Conservation (phyloP, 2,329 filamentous ascomycete species). For the Simplicillium sp. region DNA sequence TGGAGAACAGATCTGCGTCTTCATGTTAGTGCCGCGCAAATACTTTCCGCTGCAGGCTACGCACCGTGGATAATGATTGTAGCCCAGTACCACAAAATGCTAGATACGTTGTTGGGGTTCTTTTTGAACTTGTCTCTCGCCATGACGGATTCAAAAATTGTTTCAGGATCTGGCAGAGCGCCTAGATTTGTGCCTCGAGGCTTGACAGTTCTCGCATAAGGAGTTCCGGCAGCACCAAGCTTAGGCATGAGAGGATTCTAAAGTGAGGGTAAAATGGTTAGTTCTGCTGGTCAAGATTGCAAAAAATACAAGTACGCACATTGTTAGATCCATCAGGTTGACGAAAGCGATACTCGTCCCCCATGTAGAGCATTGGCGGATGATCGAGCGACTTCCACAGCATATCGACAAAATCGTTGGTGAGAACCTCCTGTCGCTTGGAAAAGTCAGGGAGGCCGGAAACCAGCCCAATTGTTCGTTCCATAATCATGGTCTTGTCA, state of each 20-base stretch:
- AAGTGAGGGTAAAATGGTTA: no score
- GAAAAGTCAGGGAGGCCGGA: constrained; percentile 54
- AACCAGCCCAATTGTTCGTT: constrained; percentile 61
- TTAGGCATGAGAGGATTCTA: constrained; percentile 56
- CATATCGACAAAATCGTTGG: constrained; percentile 56
- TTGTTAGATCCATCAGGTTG: constrained; percentile 64
- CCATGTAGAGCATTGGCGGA: constrained; percentile 57
- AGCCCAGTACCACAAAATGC: constrained; percentile 63
- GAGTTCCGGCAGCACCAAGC: constrained; percentile 57
- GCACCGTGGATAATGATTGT: constrained; percentile 63
- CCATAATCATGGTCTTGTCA: constrained; percentile 72
- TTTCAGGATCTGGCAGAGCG: constrained; percentile 56
- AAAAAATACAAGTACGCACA: no score
- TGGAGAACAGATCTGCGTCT: constrained; percentile 56
- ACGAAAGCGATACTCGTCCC: constrained; percentile 55
- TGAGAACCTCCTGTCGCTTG: constrained; percentile 50
- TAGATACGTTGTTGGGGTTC: constrained; percentile 65
- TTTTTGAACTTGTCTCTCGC: constrained; percentile 36
- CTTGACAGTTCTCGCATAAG: constrained; percentile 56
- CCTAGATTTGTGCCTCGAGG: constrained; percentile 50
- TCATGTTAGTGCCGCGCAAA: neutral
- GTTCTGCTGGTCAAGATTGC: no score
- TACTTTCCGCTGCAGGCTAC: constrained; percentile 6
- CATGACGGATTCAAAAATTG: constrained; percentile 56
- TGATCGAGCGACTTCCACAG: constrained; percentile 67